Evolutionary conservation across 768 basidiomycete species (phyloP).

Genomic region (Tulasnella sp.): DNA sequence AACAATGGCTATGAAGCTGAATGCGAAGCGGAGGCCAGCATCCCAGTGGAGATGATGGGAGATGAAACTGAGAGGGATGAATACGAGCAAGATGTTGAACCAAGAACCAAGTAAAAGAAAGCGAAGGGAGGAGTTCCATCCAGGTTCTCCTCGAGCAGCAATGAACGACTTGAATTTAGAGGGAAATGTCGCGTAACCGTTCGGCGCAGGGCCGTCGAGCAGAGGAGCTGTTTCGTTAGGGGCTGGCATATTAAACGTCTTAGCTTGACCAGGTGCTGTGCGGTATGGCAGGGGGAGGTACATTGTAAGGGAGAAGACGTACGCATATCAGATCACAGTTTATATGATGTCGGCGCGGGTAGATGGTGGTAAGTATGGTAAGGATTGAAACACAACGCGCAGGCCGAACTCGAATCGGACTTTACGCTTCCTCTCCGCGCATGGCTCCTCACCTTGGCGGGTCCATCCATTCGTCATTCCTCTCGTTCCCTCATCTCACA

Average conservation of each 20-base stretch:
- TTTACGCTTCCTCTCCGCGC: background rate
- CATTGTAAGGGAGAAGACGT: background rate
- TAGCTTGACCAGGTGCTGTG: background rate
- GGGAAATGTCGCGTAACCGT: background rate
- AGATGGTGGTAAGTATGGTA: background rate
- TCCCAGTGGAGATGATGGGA: constrained; percentile 62
- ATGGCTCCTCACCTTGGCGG: no score
- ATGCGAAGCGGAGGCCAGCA: constrained; percentile 56
- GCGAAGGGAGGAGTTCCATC: constrained; percentile 43
- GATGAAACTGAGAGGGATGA: constrained; percentile 59
- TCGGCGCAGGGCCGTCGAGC: constrained; percentile 4
- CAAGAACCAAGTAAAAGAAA: constrained; percentile 55
- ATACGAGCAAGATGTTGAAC: constrained; percentile 65
- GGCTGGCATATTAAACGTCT: background rate
- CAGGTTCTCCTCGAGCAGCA: constrained; percentile 43
- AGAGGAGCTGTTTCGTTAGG: constrained; percentile 6
- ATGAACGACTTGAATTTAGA: background rate
- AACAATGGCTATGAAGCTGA: constrained; percentile 72
- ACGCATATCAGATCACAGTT: background rate
- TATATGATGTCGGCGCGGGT: background rate
- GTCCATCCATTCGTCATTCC: no score
- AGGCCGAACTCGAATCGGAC: background rate
- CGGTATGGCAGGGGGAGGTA: background rate
- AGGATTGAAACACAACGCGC: background rate
- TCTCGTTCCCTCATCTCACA: no score